Percentiles rank a stretch among this genome's conserved stretches.
Conservation (phyloP, 495 filamentous ascomycete genomes). For the Cercophora newfieldiana region DNA sequence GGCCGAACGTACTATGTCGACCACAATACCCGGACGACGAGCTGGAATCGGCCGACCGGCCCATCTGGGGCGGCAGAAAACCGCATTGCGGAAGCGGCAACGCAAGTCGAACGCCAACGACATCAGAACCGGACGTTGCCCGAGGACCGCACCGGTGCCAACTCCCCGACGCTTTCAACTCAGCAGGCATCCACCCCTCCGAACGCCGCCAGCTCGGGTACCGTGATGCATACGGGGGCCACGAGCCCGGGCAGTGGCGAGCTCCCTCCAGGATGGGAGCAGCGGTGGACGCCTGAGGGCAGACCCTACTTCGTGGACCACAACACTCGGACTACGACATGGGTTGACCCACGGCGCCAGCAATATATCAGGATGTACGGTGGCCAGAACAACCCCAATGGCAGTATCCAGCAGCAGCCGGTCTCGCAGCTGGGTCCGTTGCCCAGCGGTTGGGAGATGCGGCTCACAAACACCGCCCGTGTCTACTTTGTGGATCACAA, state of each 20-base stretch:
- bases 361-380: conserved; percentile 99
- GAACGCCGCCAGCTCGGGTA: conserved; percentile 56
- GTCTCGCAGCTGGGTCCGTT: conserved; percentile 96
- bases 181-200: conserved; percentile 54
- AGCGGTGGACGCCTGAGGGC: conserved; percentile 91
- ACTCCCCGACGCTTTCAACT: conserved; percentile 77
- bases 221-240: conserved; percentile 92
- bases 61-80: conserved; percentile 71
- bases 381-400: conserved; percentile 70
- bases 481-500: conserved; percentile 99
- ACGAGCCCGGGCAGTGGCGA: conserved; percentile 95
- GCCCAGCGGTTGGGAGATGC: conserved; percentile 99
- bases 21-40: conserved; percentile 95
- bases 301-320: conserved; percentile 98
- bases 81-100: conserved; percentile 78
- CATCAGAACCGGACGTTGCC: conserved; percentile 96
- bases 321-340: conserved; percentile 96
- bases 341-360: conserved; percentile 97
- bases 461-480: conserved; percentile 93
- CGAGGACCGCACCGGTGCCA: conserved; percentile 92
- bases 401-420: conserved; percentile 93
- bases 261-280: conserved; percentile 94
- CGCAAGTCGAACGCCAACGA: conserved; percentile 83
- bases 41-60: conserved; percentile 86
- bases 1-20: conserved; percentile 99